These are phyloP conservation scores for Xylariaceae sp. DNA, from an alignment of 2,329 filamentous ascomycete species.

Conservation along the genomic window DNA sequence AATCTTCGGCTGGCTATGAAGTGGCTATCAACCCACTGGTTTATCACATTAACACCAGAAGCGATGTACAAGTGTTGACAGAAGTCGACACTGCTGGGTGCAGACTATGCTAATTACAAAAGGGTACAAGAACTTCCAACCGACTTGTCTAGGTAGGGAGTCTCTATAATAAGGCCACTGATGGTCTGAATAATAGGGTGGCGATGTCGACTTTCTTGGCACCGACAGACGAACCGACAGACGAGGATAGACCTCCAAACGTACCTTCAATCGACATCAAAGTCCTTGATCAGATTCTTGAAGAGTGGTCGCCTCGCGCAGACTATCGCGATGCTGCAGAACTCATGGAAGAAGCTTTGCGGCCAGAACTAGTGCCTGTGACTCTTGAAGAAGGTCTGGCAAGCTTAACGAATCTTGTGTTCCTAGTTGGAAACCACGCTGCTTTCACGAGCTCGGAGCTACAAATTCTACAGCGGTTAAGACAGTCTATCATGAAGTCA, in stretches of 20 bases:
- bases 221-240: not conserved
- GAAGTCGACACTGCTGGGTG: not conserved
- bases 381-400: not conserved
- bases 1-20: not conserved
- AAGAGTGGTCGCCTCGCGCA: not conserved
- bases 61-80: not conserved
- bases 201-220: not conserved
- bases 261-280: not conserved
- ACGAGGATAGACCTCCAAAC: not conserved
- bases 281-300: not conserved
- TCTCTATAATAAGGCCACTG: not conserved
- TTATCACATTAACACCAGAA: not conserved
- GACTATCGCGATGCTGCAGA: not conserved
- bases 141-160: not conserved
- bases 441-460: not conserved
- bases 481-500: not conserved
- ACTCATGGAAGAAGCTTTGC: not conserved
- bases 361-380: not conserved
- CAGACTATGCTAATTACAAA: not conserved
- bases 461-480: not conserved
- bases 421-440: not conserved
- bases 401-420: not conserved
- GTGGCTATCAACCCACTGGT: not conserved
- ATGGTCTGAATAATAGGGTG: not conserved
- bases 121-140: not conserved